Percentiles rank a stretch among this genome's conserved stretches.
phyloP scores from a whole-genome alignment of 495 filamentous ascomycete species.

The Rusavskia elegans region DNA sequence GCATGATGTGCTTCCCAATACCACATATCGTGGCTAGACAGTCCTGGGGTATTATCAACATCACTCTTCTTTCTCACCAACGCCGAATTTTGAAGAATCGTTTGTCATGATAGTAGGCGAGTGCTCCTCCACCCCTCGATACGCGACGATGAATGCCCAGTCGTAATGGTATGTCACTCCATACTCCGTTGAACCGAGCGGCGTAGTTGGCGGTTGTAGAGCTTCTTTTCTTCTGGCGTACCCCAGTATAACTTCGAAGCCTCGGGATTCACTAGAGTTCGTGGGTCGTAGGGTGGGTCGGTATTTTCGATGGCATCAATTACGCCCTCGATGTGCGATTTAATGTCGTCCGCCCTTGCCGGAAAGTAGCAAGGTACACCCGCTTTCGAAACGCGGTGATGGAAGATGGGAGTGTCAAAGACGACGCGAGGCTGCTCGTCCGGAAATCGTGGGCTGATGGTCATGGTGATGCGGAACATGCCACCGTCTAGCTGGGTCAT shows the following conservation, averaged over 20 bases:
- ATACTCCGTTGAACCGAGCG: conserved; percentile 36
- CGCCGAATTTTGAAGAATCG: not conserved
- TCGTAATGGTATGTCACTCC: conserved; percentile 21
- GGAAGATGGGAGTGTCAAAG: conserved; percentile 69
- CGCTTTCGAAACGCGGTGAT: conserved; percentile 67
- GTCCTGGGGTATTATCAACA: not conserved
- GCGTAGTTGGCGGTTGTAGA: conserved; percentile 70
- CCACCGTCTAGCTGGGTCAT: conserved; percentile 93
- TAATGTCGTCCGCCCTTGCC: conserved; percentile 56
- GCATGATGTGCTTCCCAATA: not conserved
- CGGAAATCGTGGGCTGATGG: conserved; percentile 78
- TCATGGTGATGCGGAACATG: conserved; percentile 64
- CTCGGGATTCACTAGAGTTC: conserved; percentile 75
- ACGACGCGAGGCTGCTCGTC: conserved; percentile 78
- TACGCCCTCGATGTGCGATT: conserved; percentile 72
- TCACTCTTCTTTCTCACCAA: not conserved
- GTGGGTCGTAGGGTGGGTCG: conserved; percentile 72
- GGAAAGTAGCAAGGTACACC: conserved; percentile 78
- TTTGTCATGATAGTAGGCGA: too few species aligned
- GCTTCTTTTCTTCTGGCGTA: conserved; percentile 54
- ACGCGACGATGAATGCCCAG: too few species aligned
- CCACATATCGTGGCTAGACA: not conserved
- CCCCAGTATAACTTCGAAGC: conserved; percentile 86
- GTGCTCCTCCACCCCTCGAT: too few species aligned
- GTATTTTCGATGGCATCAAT: conserved; percentile 76